Evolutionary conservation across 306 rosid species (phyloP), one percentile per base, ranked within the genome.

Genomic region (Cicer arietinum): DNA sequence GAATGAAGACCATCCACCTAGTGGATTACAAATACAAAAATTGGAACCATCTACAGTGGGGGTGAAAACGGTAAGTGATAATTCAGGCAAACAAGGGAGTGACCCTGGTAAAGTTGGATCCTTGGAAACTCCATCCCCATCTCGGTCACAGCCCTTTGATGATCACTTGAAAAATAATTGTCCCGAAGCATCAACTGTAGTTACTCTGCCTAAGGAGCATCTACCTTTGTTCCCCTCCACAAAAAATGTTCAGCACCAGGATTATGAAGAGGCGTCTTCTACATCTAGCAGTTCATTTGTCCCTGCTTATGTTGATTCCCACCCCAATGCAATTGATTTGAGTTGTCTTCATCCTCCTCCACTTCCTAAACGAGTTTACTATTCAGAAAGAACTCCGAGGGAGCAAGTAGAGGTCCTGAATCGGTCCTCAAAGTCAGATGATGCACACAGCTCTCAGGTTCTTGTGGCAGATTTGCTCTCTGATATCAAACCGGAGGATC

Each of bases 301-400:
- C 79, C 84, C 86, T 79, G 77, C 69, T 75, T 65, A 74, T 87
- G 63, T 77, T 62, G 88, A 86, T 42, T 60, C 86, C 69, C 84
- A 85, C 42, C 40, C 98, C 65, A 82, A 70, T 76, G 87, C 72
- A 22, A 79, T 79, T 71, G 97, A 90, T 83, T 85, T 83, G 82
- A 88, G 77, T 74, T 84, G 51, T 81, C 84, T 77, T 39, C 95
- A 93, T 68, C 87, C 85, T 41, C 89, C 91, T 60, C 84, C 82
- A 70, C 80, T 82, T 76, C 85, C 89, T 73, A 86, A 81, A 60
- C 88, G 96, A 88, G 84, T 87, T 72, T 92, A 84, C 69, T 83
- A 56, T 82, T 92, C 96, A 10, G 96, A 90, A 76, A 88, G 93
- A 85, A 83, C 83, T 85, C 92, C 97, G 0, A 91, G 96, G 88